A percentile compares a stretch with the other conserved stretches of the same genome.
phyloP scores from a whole-genome alignment of 768 basidiomycete species.

The Mycena crocata region DNA sequence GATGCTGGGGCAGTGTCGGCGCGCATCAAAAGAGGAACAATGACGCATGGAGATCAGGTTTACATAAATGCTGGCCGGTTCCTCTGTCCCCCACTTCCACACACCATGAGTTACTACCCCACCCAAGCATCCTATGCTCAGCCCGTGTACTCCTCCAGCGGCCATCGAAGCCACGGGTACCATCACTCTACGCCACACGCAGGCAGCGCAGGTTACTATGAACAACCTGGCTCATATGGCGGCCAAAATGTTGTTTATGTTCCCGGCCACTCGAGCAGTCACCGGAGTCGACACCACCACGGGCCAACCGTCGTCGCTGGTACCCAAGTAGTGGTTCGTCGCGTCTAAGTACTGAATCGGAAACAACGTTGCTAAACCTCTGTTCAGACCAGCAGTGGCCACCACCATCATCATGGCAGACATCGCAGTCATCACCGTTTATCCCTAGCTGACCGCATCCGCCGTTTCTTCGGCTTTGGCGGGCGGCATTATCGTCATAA shows the following conservation, averaged over 20 bases:
- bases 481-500: constrained; percentile 56
- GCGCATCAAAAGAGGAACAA: constrained; percentile 4
- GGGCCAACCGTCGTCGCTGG: constrained; percentile 27
- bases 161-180: constrained; percentile 22
- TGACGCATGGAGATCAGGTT: constrained; percentile 16
- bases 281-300: constrained; percentile 34
- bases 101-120: constrained; percentile 38
- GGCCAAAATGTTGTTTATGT: constrained; percentile 36
- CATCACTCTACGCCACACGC: constrained; percentile 18
- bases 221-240: constrained; percentile 30
- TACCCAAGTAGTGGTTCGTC: constrained; percentile 27
- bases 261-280: constrained; percentile 30
- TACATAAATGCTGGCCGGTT: constrained; percentile 12
- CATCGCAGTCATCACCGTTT: constrained; percentile 37
- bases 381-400: constrained; percentile 44
- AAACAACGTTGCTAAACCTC: neutral
- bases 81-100: neutral
- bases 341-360: neutral
- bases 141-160: constrained; percentile 22
- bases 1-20: neutral
- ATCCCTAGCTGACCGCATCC: constrained; percentile 58
- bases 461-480: constrained; percentile 66
- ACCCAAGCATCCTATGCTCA: constrained; percentile 33
- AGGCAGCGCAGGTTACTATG: constrained; percentile 38
- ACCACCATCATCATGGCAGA: constrained; percentile 31